Evolutionary conservation across 139 green algal genomes (phyloP).

Genomic region (Chlorella sp.): DNA sequence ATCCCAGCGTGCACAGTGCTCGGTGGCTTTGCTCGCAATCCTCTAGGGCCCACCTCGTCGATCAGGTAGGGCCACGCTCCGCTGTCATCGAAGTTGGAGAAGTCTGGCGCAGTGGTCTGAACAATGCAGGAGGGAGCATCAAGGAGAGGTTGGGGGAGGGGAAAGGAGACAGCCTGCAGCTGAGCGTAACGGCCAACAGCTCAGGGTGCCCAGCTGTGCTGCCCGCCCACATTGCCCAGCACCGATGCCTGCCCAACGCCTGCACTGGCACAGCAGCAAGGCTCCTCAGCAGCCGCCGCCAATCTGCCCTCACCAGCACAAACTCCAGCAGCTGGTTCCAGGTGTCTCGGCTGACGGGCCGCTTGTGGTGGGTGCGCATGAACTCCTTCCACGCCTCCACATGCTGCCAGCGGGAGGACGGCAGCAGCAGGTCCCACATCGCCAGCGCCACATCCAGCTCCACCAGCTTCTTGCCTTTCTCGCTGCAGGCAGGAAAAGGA

Average conservation of each 20-base stretch:
- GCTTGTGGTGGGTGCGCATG: slow-evolving; percentile 81
- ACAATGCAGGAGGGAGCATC: too few species aligned
- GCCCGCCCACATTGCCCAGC: too few species aligned
- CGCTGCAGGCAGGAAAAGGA: slow-evolving; percentile 36
- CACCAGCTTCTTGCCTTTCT: slow-evolving; percentile 96
- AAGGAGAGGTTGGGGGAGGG: too few species aligned
- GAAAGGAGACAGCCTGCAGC: too few species aligned
- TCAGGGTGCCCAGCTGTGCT: too few species aligned
- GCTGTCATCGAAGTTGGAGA: slow-evolving; percentile 86
- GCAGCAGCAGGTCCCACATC: slow-evolving; percentile 94
- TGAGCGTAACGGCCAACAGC: too few species aligned
- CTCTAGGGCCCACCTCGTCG: slow-evolving; percentile 64
- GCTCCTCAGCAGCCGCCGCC: not conserved
- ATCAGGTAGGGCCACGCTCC: slow-evolving; percentile 92
- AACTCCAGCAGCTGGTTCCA: slow-evolving; percentile 91
- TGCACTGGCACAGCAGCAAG: not conserved
- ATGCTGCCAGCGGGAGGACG: slow-evolving; percentile 59
- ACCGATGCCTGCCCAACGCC: too few species aligned
- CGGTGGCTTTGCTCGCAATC: too few species aligned
- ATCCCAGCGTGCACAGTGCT: too few species aligned
- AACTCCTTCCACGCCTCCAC: slow-evolving; percentile 87
- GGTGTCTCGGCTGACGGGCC: slow-evolving; percentile 86
- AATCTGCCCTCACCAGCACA: slow-evolving; percentile 38
- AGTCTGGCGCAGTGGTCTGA: slow-evolving; percentile 75
- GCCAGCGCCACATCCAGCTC: slow-evolving; percentile 91